Base-by-base conservation (phyloP, 1,284 basidiomycete species). In the Boletus hoseneyae region DNA sequence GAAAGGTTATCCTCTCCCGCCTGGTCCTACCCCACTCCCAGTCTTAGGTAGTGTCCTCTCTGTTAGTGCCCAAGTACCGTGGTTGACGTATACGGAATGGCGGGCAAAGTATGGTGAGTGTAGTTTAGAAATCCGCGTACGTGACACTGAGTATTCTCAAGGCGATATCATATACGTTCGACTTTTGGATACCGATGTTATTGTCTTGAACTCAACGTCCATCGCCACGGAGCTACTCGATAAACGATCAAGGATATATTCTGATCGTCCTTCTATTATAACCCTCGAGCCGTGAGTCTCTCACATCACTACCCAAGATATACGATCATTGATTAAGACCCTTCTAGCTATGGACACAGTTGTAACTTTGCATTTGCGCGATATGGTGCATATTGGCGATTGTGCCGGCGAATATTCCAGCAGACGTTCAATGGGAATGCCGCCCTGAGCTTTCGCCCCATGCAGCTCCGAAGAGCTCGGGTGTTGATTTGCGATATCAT, bases 131-230 rank as follows among this genome's bases (percentile, higher is more conserved):
- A 30, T 30, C 3, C 6, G 12, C 2, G 11, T 30, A 30, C 29
- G 12, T 6, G 29, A 30, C 12, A 6, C 29, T 30, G 29, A 30
- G 23, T 30, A 3, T 12, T 9, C 8, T 0, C 12, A 13, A 58
- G 57, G 57, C 4, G 57, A 56, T 15, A 18, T 56, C 0, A 19
- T 58, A 16, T 60, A 59, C 11, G 11, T 45, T 37, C 58, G 45
- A 19, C 39, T 55, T 1, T 16, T 59, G 54, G 11, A 30, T 30
- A 12, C 29, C 29, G 29, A 30, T 6, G 11, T 12, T 6, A 30
- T 30, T 12, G 29, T 60, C 2, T n/a, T 59, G 38, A 55, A 55
- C 29, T 50, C 52, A 2, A 11, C 4, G 13, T 21, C 46, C 1
- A 6, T 15, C 1, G 50, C 46, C 0, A 27, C 11, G 2, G 55